Base-by-base conservation (phyloP, 768 basidiomycete genomes). In the Tricholoma matsutake region DNA sequence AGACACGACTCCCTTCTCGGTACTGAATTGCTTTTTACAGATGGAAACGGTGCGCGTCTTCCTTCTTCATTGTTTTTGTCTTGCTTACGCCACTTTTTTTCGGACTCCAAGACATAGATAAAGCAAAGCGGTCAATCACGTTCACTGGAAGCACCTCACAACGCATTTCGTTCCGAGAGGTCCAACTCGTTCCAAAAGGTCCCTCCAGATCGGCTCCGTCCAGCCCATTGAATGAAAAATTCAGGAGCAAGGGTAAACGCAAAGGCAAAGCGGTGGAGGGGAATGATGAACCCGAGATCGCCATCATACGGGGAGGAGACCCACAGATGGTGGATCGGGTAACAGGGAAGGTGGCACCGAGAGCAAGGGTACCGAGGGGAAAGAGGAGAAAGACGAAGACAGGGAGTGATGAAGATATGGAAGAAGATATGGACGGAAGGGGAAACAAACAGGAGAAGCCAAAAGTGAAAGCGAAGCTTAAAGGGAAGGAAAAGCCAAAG, bases 11-110 rank as follows among this genome's bases (percentile, higher is more conserved):
- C 77, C 16, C 77, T 93, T 3, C 74, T 93, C 2, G 92, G 92
- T 2, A 88, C 89, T 0, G 91, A 94, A 67, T 73, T 94, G 25
- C 67, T 93, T 18, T 92, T 93, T 70, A 81, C 83, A 0, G 91
- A 92, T 58, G 81, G 80, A 34, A 86, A 86, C 76, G 82, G 88
- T 86, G 61, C 34, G 71, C 51, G 8, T 10, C 22, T 29, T 29
- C 20, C 2, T 20, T 47, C 3, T 8, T 32, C 20, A 16, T 25
- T 25, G 22, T 37, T 6, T 32, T 4, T 6, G 13, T 7, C 20
- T 34, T 18, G 22, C 37, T 35, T 2, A 18, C 6, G 20, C 4
- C 29, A 53, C 28, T 65, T 7, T 49, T 51, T 18, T 4, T 25
- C 59, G 79, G 86, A 84, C 60, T 73, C 75, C 10, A 66, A 74